Percentiles rank a stretch among this genome's conserved stretches.
Evolutionary conservation across 2,329 filamentous ascomycete species (phyloP).

Genomic region (Aschersonia sp.): DNA sequence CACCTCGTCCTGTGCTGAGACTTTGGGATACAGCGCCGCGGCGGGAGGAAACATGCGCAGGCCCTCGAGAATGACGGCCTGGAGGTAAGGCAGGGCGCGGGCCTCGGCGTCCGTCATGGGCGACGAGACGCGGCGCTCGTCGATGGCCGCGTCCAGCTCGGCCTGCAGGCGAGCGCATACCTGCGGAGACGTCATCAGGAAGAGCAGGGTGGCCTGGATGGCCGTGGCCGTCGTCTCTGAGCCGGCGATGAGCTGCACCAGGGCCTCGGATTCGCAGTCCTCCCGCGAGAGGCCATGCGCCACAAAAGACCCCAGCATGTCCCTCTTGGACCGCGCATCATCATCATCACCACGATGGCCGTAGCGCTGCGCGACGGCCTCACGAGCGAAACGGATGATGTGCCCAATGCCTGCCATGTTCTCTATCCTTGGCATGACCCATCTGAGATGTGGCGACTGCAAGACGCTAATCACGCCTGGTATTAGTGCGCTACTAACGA

Average conservation of each 20-base stretch:
- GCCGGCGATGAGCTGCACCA: slow-evolving; percentile 2
- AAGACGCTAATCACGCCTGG: neutral
- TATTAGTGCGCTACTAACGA: neutral
- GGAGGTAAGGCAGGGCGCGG: slow-evolving; percentile 22
- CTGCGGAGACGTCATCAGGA: slow-evolving; percentile 29
- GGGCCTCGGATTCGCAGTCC: neutral
- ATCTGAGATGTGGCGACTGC: neutral
- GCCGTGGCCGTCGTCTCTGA: slow-evolving; percentile 24
- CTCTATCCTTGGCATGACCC: slow-evolving; percentile 3
- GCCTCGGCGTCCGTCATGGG: slow-evolving; percentile 20
- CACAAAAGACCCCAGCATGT: slow-evolving; percentile 2
- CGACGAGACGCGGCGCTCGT: slow-evolving; percentile 9
- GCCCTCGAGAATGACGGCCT: slow-evolving; percentile 31
- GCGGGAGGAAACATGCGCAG: slow-evolving; percentile 16
- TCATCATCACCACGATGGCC: neutral
- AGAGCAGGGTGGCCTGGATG: slow-evolving; percentile 32
- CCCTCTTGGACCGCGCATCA: neutral
- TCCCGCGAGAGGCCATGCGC: neutral
- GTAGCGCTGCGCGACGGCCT: neutral
- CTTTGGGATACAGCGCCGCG: slow-evolving; percentile 12
- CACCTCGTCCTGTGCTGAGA: neutral
- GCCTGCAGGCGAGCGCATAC: slow-evolving; percentile 25
- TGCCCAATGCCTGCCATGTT: slow-evolving; percentile 2
- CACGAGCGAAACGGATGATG: slow-evolving; percentile 1
- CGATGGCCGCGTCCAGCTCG: slow-evolving; percentile 9